Evolutionary conservation across 208 protist genomes (phyloP).

Genomic region (Trypanosoma vivax): DNA sequence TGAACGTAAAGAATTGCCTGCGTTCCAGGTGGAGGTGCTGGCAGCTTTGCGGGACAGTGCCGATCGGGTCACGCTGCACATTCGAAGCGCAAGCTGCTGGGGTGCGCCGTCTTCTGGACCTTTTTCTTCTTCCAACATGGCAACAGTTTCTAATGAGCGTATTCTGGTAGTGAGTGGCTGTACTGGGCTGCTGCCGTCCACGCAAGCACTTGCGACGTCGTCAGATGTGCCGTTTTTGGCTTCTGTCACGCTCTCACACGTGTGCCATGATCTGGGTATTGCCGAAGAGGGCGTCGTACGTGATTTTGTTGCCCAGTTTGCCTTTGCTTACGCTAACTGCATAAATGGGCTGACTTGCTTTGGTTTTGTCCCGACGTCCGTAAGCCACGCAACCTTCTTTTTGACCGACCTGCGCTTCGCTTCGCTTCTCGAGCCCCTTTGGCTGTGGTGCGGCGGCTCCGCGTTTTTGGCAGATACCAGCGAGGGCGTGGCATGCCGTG

Average conservation of each 20-base stretch:
- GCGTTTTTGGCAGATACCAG: no score
- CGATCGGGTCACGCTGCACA: slow-evolving; percentile 53
- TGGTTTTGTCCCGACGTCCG: slow-evolving; percentile 1
- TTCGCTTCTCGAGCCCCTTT: slow-evolving; percentile 26
- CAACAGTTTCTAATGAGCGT: slow-evolving; percentile 10
- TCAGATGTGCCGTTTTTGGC: slow-evolving; percentile 19
- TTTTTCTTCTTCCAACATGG: slow-evolving; percentile 64
- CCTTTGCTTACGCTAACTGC: slow-evolving; percentile 58
- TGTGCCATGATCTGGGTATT: not conserved
- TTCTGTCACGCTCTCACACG: not conserved
- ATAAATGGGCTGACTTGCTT: slow-evolving; percentile 31
- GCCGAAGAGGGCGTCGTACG: not conserved
- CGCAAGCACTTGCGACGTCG: slow-evolving; percentile 21
- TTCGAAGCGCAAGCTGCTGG: slow-evolving; percentile 90
- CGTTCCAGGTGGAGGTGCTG: slow-evolving; percentile 16
- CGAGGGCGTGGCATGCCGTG: slow-evolving; percentile 5
- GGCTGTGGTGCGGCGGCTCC: slow-evolving; percentile 13
- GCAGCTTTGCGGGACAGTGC: not conserved
- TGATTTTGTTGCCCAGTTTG: slow-evolving; percentile 40
- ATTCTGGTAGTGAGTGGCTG: slow-evolving; percentile 26
- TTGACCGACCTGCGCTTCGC: slow-evolving; percentile 18
- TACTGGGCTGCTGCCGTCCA: slow-evolving; percentile 33
- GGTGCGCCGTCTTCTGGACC: slow-evolving; percentile 79
- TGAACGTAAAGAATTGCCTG: not conserved
- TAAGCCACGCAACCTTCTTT: slow-evolving; percentile 30